These are phyloP conservation scores for Fusarium newnesense DNA, from an alignment of 2,329 filamentous ascomycete species.

Conservation along the genomic window DNA sequence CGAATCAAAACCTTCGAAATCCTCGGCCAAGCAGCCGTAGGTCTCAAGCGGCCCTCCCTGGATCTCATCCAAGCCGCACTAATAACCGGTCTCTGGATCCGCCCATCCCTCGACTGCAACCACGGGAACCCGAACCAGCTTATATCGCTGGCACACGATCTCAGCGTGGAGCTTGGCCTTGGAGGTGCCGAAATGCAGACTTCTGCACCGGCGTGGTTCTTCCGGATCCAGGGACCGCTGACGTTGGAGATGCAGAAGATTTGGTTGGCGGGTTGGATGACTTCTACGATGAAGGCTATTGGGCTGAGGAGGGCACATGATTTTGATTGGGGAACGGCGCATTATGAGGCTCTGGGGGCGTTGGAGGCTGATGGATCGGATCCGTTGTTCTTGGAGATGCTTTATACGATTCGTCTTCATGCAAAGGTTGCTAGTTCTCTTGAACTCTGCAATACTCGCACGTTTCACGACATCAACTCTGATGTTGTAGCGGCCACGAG, in stretches of 20 bases:
- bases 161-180: conserved; percentile 21
- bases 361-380: conserved; percentile 1
- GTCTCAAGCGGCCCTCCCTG: conserved; percentile 4
- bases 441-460: conserved; percentile 6
- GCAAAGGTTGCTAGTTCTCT: not conserved
- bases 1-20: conserved; percentile 12
- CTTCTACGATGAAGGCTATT: conserved; percentile 13
- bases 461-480: conserved; percentile 4
- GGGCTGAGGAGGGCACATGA: conserved; percentile 2
- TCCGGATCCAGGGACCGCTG: conserved; percentile 12
- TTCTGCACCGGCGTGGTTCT: conserved; percentile 23
- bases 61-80: conserved; percentile 25
- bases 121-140: conserved; percentile 17
- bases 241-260: conserved; percentile 22
- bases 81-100: conserved; percentile 14
- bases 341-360: conserved; percentile 9
- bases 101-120: conserved; percentile 8
- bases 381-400: conserved; percentile 17
- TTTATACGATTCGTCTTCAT: conserved; percentile 12
- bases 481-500: not conserved
- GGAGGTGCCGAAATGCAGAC: conserved; percentile 15
- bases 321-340: conserved; percentile 15
- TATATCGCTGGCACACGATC: not conserved
- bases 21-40: conserved; percentile 17
- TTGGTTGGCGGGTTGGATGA: conserved; percentile 19